phyloP scores from a whole-genome alignment of 371 early-diverging fungal species.

The Mucor piriformis region DNA sequence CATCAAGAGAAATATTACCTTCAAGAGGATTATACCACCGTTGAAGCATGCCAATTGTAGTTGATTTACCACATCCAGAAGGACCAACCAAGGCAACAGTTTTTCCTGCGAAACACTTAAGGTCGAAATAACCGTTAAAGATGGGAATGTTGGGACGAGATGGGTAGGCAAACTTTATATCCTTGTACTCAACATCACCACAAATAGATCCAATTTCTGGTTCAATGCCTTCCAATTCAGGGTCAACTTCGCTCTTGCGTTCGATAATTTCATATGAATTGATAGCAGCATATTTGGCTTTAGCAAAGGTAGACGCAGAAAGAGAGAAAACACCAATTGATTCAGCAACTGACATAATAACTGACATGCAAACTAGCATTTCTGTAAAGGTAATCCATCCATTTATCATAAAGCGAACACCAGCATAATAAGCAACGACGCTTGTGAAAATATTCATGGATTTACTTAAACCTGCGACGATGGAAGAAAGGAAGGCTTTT shows the following conservation, averaged over 20 bases:
- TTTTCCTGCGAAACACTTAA: slow-evolving; percentile 73
- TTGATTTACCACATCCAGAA: slow-evolving; percentile 87
- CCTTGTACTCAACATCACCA: slow-evolving; percentile 58
- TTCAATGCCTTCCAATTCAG: slow-evolving; percentile 60
- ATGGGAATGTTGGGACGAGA: slow-evolving; percentile 77
- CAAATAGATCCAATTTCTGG: slow-evolving; percentile 32
- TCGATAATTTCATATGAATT: slow-evolving; percentile 74
- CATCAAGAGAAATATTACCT: slow-evolving; percentile 68
- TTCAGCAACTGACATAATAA: slow-evolving; percentile 71
- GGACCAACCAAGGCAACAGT: slow-evolving; percentile 87
- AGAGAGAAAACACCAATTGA: slow-evolving; percentile 60
- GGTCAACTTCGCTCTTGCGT: slow-evolving; percentile 70
- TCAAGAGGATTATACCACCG: slow-evolving; percentile 82
- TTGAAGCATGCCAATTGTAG: slow-evolving; percentile 80
- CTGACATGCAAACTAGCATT: slow-evolving; percentile 67
- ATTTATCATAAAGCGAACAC: slow-evolving; percentile 41
- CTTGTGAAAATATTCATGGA: slow-evolving; percentile 61
- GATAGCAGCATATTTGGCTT: slow-evolving; percentile 82
- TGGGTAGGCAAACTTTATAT: slow-evolving; percentile 84
- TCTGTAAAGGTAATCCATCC: slow-evolving; percentile 27
- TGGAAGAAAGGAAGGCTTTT: slow-evolving; percentile 54
- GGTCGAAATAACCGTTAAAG: slow-evolving; percentile 70
- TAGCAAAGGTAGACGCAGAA: slow-evolving; percentile 60
- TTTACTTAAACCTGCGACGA: slow-evolving; percentile 66
- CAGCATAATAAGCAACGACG: slow-evolving; percentile 59